phyloP scores from a whole-genome alignment of 768 basidiomycete species.

The Leccinum broughii region DNA sequence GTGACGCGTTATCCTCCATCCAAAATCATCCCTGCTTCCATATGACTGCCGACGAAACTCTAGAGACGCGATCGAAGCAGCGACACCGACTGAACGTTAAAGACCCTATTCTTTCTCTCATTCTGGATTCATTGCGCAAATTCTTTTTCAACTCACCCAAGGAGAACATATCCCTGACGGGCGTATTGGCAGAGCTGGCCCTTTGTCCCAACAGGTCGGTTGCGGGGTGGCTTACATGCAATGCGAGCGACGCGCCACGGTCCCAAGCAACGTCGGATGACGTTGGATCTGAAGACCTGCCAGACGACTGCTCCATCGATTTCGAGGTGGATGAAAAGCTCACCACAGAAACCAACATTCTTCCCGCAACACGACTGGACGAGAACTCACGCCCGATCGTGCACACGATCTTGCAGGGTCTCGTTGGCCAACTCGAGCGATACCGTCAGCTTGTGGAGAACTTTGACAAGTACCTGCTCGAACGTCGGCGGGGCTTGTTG shows the following conservation, averaged over 20 bases:
- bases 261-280: slow-evolving; percentile 10
- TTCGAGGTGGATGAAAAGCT: slow-evolving; percentile 68
- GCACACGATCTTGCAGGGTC: slow-evolving; percentile 76
- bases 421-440: slow-evolving; percentile 77
- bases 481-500: slow-evolving; percentile 84
- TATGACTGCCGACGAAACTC: slow-evolving; percentile 42
- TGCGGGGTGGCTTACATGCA: slow-evolving; percentile 86
- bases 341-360: slow-evolving; percentile 51
- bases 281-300: slow-evolving; percentile 43
- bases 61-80: slow-evolving; percentile 39
- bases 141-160: slow-evolving; percentile 89
- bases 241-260: slow-evolving; percentile 40
- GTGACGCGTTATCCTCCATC: slow-evolving; percentile 69
- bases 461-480: slow-evolving; percentile 82
- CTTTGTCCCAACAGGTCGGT: slow-evolving; percentile 85
- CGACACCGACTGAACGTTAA: slow-evolving; percentile 80
- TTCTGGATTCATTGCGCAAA: slow-evolving; percentile 68
- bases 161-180: slow-evolving; percentile 86
- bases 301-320: slow-evolving; percentile 83
- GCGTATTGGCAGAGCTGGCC: slow-evolving; percentile 75
- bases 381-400: slow-evolving; percentile 76
- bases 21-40: slow-evolving; percentile 64
- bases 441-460: slow-evolving; percentile 73
- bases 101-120: slow-evolving; percentile 68
- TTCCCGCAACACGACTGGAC: slow-evolving; percentile 69